A percentile compares a stretch with the other conserved stretches of the same genome.
Conservation (phyloP, 2,329 filamentous ascomycete genomes). For the Chaetomiaceae sp. region DNA sequence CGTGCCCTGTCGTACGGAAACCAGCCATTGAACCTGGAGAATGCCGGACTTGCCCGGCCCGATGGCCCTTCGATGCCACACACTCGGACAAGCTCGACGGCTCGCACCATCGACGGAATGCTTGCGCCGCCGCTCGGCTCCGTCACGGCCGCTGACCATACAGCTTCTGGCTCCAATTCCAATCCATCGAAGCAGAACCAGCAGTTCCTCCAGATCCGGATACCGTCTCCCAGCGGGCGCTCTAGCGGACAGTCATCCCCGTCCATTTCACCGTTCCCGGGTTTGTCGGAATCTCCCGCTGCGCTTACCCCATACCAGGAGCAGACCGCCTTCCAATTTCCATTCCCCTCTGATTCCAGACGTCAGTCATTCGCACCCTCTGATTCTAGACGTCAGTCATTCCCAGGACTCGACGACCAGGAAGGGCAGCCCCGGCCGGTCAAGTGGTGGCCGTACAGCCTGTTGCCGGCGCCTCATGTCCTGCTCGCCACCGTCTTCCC, state of each 20-base stretch:
- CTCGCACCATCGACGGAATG: slow-evolving; percentile 23
- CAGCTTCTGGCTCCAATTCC: no score
- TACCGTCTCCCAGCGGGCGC: slow-evolving; percentile 42
- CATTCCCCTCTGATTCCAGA: slow-evolving; percentile 43
- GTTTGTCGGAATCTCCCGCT: slow-evolving; percentile 57
- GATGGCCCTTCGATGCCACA: slow-evolving; percentile 30
- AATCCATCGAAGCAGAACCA: neutral
- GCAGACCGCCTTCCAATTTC: slow-evolving; percentile 54
- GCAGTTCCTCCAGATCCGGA: slow-evolving; percentile 40
- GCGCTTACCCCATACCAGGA: slow-evolving; percentile 40
- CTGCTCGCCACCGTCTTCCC: slow-evolving; percentile 77
- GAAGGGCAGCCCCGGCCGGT: slow-evolving; percentile 45
- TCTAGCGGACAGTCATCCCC: slow-evolving; percentile 46
- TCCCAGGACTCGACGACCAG: slow-evolving; percentile 40
- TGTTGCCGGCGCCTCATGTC: slow-evolving; percentile 68
- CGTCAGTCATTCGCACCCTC: slow-evolving; percentile 42
- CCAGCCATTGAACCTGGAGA: slow-evolving; percentile 31
- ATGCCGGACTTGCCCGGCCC: slow-evolving; percentile 41
- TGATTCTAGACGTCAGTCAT: slow-evolving; percentile 41
- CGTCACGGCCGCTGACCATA: neutral
- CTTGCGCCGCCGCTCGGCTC: slow-evolving; percentile 24
- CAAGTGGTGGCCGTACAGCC: slow-evolving; percentile 75
- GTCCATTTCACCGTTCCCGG: slow-evolving; percentile 61
- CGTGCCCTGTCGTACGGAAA: slow-evolving; percentile 48
- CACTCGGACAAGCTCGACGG: slow-evolving; percentile 16